Conservation (phyloP, 306 rosid genomes). For the Biancaea sappan region DNA sequence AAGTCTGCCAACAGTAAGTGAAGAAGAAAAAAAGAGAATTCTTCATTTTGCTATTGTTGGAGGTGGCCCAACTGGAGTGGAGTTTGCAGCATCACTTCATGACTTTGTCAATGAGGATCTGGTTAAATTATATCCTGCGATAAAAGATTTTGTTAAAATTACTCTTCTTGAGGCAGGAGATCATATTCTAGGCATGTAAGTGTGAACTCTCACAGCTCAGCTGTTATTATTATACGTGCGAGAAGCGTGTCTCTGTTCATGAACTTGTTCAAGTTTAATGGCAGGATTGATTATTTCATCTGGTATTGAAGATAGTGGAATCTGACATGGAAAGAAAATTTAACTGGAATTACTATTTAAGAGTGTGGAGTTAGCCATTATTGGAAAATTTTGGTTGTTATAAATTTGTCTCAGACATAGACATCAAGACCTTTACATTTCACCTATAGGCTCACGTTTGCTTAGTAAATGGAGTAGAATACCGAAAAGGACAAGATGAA, state of each 20-base stretch:
- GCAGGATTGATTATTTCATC: background rate
- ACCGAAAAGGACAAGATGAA: background rate
- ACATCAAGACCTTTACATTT: constrained; percentile 15
- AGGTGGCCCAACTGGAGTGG: constrained; percentile 98
- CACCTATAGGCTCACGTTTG: background rate
- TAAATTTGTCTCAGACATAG: background rate
- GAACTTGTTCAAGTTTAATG: background rate
- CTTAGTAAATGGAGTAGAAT: background rate
- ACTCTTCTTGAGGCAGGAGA: constrained; percentile 90
- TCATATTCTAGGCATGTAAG: constrained; percentile 86
- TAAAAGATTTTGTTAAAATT: constrained; percentile 69
- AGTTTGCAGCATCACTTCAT: constrained; percentile 93
- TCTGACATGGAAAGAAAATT: background rate
- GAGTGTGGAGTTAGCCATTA: background rate
- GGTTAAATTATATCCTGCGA: constrained; percentile 70
- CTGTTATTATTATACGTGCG: background rate
- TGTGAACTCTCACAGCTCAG: constrained; percentile 1
- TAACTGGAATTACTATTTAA: background rate
- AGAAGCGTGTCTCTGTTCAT: constrained; percentile 11
- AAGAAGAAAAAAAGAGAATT: constrained; percentile 83
- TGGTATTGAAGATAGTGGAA: background rate
- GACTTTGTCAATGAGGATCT: constrained; percentile 87
- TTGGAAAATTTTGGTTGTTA: background rate
- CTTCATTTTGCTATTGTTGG: constrained; percentile 97
- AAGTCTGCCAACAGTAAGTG: constrained; percentile 67